Evolutionary conservation across 805 yeast species (phyloP).

Genomic region (Hermanozyma aechmeae): DNA sequence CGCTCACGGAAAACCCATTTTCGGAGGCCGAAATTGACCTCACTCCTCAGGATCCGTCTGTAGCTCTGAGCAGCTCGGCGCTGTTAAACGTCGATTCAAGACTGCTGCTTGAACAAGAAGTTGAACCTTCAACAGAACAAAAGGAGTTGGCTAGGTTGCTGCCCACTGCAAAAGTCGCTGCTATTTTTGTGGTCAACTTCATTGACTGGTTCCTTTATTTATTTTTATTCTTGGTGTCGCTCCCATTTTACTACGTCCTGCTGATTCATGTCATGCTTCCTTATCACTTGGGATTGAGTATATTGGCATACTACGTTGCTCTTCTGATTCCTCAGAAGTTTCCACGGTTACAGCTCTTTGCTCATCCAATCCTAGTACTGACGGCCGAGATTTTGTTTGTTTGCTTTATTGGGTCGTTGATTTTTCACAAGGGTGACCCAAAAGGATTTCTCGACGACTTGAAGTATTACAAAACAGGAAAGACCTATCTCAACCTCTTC

Average conservation of each 20-base stretch:
- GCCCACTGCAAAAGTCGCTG: no score
- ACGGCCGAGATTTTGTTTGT: constrained; percentile 56
- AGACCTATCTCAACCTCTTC: constrained; percentile 53
- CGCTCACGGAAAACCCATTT: constrained; percentile 4
- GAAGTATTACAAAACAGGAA: constrained; percentile 56
- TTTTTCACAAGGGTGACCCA: constrained; percentile 29
- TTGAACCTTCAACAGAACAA: no score
- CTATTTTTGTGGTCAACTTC: constrained; percentile 30
- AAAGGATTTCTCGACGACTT: constrained; percentile 45
- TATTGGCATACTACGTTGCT: constrained; percentile 46
- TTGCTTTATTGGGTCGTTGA: constrained; percentile 51
- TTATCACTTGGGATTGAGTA: constrained; percentile 52
- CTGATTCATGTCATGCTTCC: constrained; percentile 46
- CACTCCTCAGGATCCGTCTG: no score
- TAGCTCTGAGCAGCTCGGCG: no score
- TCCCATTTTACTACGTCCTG: constrained; percentile 49
- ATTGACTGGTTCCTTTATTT: constrained; percentile 49
- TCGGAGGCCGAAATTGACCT: neutral
- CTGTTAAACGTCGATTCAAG: no score
- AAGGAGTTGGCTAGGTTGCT: no score
- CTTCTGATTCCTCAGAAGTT: constrained; percentile 33
- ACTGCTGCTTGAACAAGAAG: no score
- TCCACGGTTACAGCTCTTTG: constrained; percentile 39
- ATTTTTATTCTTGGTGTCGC: constrained; percentile 40
- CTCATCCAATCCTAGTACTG: constrained; percentile 67